These are phyloP conservation scores for Parastagonospora nodorum DNA, from an alignment of 2,329 filamentous ascomycete genomes.

Conservation along the genomic window DNA sequence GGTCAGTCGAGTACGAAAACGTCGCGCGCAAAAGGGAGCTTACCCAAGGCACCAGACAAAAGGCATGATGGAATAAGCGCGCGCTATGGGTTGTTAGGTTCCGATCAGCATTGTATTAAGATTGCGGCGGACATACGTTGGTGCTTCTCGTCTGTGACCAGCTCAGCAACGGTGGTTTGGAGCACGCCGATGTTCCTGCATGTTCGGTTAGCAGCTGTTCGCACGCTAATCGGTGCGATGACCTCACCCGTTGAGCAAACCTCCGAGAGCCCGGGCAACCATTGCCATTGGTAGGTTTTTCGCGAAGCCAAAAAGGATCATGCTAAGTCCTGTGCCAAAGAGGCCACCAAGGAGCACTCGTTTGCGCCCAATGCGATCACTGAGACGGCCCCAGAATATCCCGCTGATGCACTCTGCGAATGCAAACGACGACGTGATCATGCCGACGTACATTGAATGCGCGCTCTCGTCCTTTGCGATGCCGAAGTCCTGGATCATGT, in stretches of 20 bases:
- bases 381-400: conserved; percentile 89
- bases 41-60: conserved; percentile 96
- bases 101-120: conserved; percentile 6
- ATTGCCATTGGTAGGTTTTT: conserved; percentile 81
- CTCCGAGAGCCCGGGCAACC: conserved; percentile 84
- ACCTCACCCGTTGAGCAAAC: conserved; percentile 85
- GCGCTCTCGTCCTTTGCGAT: conserved; percentile 77
- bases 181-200: conserved; percentile 88
- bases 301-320: conserved; percentile 90
- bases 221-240: conserved; percentile 29
- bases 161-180: conserved; percentile 91
- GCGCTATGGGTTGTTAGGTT: conserved; percentile 60
- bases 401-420: conserved; percentile 94
- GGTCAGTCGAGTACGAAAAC: conserved; percentile 23
- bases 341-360: conserved; percentile 90
- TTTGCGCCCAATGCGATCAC: conserved; percentile 90
- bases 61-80: conserved; percentile 96
- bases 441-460: conserved; percentile 90
- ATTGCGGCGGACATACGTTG: conserved; percentile 66
- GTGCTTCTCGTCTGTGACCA: conserved; percentile 91
- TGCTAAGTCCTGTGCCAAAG: conserved; percentile 87
- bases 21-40: conserved; percentile 27
- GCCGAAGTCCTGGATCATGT: conserved; percentile 92
- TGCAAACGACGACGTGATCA: conserved; percentile 95
- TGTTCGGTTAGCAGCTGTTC: conserved; percentile 36